Conservation (phyloP, 495 filamentous ascomycete species). For the Hypoxylon cercidicola region DNA sequence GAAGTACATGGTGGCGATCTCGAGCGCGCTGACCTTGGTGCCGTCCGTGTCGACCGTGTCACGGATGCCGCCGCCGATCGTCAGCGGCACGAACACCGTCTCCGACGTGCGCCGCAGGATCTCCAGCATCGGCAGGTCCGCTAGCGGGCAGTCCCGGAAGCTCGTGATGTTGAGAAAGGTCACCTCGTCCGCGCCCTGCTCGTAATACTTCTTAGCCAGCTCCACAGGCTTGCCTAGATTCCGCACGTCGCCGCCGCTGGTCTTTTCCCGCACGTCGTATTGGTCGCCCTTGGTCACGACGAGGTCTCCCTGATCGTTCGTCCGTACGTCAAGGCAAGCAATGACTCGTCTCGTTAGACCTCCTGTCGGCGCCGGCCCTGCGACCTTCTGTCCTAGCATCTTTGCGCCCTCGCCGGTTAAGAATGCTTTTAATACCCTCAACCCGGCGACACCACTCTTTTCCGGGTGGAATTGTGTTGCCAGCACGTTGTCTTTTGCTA, state of each 20-base stretch:
- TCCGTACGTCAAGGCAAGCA: slow-evolving; percentile 93
- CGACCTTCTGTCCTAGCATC: slow-evolving; percentile 41
- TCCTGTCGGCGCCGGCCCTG: slow-evolving; percentile 45
- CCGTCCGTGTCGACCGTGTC: slow-evolving; percentile 91
- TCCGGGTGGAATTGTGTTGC: slow-evolving; percentile 98
- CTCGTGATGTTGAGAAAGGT: slow-evolving; percentile 98
- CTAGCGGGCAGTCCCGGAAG: slow-evolving; percentile 92
- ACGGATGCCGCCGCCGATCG: slow-evolving; percentile 93
- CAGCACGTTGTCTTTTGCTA: slow-evolving; percentile 83
- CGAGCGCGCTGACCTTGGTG: slow-evolving; percentile 83
- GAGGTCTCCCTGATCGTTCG: slow-evolving; percentile 95
- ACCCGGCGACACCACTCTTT: slow-evolving; percentile 90
- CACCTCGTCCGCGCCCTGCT: slow-evolving; percentile 95
- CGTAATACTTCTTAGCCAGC: slow-evolving; percentile 92
- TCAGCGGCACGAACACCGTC: slow-evolving; percentile 97
- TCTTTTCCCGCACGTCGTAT: slow-evolving; percentile 98
- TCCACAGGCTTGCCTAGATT: slow-evolving; percentile 97
- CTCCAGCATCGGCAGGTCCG: slow-evolving; percentile 95
- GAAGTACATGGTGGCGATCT: slow-evolving; percentile 97
- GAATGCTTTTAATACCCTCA: slow-evolving; percentile 86
- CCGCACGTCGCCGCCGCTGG: slow-evolving; percentile 77
- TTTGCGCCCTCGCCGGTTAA: slow-evolving; percentile 70
- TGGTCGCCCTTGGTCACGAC: slow-evolving; percentile 99
- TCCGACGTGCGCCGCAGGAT: slow-evolving; percentile 85
- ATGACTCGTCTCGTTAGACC: slow-evolving; percentile 91